Base-by-base conservation (phyloP, 208 protist genomes). In the Crithidia mellificae region DNA sequence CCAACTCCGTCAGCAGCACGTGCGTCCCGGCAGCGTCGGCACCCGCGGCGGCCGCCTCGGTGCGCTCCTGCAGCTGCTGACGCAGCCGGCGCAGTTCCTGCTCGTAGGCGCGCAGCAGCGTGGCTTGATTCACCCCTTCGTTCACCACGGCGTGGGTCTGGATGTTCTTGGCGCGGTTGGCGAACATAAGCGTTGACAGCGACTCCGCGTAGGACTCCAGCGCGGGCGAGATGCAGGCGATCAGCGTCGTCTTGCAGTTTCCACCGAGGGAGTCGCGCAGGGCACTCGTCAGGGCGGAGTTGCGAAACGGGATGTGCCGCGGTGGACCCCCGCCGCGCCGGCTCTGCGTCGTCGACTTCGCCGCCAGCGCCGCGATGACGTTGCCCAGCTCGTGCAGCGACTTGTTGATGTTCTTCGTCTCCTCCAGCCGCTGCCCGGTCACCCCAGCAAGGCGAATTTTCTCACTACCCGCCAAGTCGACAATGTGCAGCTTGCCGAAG, bases 201-300 rank as follows among this genome's bases (percentile, higher is more conserved):
- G 91, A 93, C 76, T 96, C 88, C 58, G 90, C 84, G 55, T 81
- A 77, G 66, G 88, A 93, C 27, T 87, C 72, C 17, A 66, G 67
- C 47, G 83, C 80, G 12, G 92, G 92, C 6, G 89, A 89, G 22
- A 94, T 84, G 74, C 89, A 95, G 44, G 94, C 92, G 20, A 98
- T 74, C 78, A 98, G 94, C 46, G 80, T 79, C 19, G 94, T 98
- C 80, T 95, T 97, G 46, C 97, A 98, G 85, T 99, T 99, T 27
- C 97, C 98, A 27, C 92, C 92, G 8, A 97, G 79, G 47, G 87
- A 92, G 61, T 97, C 92, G 2, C 92, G 90, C 47, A 99, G 85
- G 24, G 98, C 84, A 78, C 96, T 91, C 6, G 97, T 99, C 74
- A 99, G 89, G 74, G 97, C 96, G n/a, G 87, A 97, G 81, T 98